Base-by-base conservation (phyloP, 331 rosid genomes). In the Arachis monticola region DNA sequence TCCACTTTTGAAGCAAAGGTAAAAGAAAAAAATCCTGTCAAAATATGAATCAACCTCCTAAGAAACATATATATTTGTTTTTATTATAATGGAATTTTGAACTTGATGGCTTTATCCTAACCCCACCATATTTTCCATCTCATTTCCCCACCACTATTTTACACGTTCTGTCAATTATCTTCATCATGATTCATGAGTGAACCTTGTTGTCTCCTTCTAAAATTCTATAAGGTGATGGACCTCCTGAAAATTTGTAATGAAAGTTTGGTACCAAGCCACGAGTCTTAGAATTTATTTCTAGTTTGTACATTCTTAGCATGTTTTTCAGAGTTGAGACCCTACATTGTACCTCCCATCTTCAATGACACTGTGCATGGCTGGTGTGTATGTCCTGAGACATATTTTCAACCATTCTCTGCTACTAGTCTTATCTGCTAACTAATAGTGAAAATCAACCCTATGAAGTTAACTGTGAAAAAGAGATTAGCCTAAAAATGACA, bases 241-340 rank as follows among this genome's bases (percentile, higher is more conserved):
- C 90, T 80, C 78, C 74, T 74, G 75, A 63, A 81, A 84, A 70
- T 81, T 83, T 69, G 77, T 82, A 35, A 79, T 71, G 60, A 70
- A 77, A 85, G 74, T 53, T 70, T 79, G 86, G 88, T 64, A 81
- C 87, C 81, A 71, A 77, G 52, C 81, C 70, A 76, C 41, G 74
- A 65, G 74, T 61, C 77, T 79, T 70, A 13, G 60, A 64, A 68
- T 80, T 73, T 70, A 10, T 69, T 72, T 72, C 80, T 74, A 59
- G 10, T 69, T 72, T 72, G 82, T 74, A 59, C 77, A 51, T 47
- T 32, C 75, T 41, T 83, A 35, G 64, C 40, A 2, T 68, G 69
- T 5, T 53, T 51, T 11, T 55, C 56, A 63, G 66, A n/a, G 52
- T 64, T 72, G 65, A 72, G 87, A 66, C 91, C 88, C 89, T 35